phyloP scores from a whole-genome alignment of 2,329 filamentous ascomycete species.

The Calonectria leucothoes region DNA sequence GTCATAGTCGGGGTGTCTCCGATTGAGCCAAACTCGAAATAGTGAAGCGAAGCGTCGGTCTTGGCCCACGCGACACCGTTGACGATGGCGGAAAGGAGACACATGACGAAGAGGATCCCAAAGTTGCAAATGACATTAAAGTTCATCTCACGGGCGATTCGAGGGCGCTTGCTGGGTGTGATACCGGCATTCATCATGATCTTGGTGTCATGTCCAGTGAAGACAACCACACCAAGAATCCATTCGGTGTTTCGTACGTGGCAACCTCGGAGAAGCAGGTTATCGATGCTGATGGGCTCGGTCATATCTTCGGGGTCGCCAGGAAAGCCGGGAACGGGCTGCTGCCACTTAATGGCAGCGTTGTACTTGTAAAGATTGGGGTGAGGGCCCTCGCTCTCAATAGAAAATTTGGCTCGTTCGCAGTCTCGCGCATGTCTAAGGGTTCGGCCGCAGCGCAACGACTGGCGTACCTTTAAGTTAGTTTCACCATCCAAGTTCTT shows the following conservation, averaged over 20 bases:
- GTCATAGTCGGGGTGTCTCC: slow-evolving; percentile 80
- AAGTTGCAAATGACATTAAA: slow-evolving; percentile 99
- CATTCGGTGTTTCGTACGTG: slow-evolving; percentile 96
- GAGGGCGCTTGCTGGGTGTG: slow-evolving; percentile 92
- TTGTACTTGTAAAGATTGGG: slow-evolving; percentile 97
- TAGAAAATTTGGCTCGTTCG: slow-evolving; percentile 85
- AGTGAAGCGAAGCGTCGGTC: slow-evolving; percentile 78
- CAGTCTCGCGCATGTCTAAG: slow-evolving; percentile 93
- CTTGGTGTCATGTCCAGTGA: slow-evolving; percentile 96
- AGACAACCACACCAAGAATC: slow-evolving; percentile 91
- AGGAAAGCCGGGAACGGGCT: slow-evolving; percentile 73
- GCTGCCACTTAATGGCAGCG: slow-evolving; percentile 88
- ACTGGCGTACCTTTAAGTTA: slow-evolving; percentile 94
- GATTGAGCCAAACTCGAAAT: slow-evolving; percentile 88
- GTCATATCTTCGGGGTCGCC: slow-evolving; percentile 81
- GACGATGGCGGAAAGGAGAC: slow-evolving; percentile 84
- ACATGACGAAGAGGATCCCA: slow-evolving; percentile 88
- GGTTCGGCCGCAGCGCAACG: slow-evolving; percentile 84
- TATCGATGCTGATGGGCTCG: slow-evolving; percentile 95
- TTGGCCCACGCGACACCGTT: slow-evolving; percentile 86
- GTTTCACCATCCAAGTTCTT: slow-evolving; percentile 99
- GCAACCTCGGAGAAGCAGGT: slow-evolving; percentile 91
- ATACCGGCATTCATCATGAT: slow-evolving; percentile 99
- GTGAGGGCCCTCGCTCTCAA: slow-evolving; percentile 92
- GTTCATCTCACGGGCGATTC: slow-evolving; percentile 93